These are phyloP conservation scores for Ceratocystis albifundus DNA, from an alignment of 2,329 filamentous ascomycete genomes.

Conservation along the genomic window DNA sequence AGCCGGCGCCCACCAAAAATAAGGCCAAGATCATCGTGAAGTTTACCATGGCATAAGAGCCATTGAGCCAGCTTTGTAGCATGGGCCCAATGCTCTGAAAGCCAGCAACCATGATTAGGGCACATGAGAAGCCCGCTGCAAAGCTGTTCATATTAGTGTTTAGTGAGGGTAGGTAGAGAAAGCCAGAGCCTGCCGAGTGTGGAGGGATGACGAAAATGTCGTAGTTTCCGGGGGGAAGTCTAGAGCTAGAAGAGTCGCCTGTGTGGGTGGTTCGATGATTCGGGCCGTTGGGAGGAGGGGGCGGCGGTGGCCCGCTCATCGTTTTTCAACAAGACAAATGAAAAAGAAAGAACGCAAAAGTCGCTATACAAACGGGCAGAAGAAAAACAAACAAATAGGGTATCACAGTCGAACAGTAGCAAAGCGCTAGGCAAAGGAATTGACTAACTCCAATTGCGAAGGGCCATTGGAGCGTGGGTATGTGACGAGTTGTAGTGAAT, in stretches of 20 bases:
- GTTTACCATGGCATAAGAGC: conserved; percentile 59
- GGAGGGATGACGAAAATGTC: conserved; percentile 96
- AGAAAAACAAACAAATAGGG: conserved; percentile 10
- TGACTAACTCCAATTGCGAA: conserved; percentile 4
- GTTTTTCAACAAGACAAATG: conserved; percentile 12
- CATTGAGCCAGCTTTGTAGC: conserved; percentile 59
- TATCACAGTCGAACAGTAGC: conserved; percentile 1
- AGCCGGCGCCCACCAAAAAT: conserved; percentile 60
- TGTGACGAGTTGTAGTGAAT: not conserved
- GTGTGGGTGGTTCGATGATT: conserved; percentile 51
- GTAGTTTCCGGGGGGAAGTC: conserved; percentile 79
- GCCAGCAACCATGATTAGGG: conserved; percentile 60
- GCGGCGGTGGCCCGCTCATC: conserved; percentile 54
- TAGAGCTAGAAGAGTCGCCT: conserved; percentile 43
- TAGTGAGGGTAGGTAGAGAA: conserved; percentile 86
- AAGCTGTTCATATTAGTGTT: conserved; percentile 83
- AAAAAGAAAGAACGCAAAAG: conserved; percentile 11
- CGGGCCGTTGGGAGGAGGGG: conserved; percentile 62
- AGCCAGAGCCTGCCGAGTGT: conserved; percentile 77
- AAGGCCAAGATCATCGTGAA: conserved; percentile 62
- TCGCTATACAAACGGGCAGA: not conserved
- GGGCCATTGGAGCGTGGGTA: conserved; percentile 5
- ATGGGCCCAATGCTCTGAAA: conserved; percentile 63
- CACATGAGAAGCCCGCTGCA: conserved; percentile 69
- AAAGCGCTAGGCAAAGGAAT: conserved; percentile 2